A percentile compares a stretch with the other conserved stretches of the same genome.
These are phyloP conservation scores for Baudoinia panamericana DNA, from an alignment of 495 filamentous ascomycete species.

Conservation along the genomic window DNA sequence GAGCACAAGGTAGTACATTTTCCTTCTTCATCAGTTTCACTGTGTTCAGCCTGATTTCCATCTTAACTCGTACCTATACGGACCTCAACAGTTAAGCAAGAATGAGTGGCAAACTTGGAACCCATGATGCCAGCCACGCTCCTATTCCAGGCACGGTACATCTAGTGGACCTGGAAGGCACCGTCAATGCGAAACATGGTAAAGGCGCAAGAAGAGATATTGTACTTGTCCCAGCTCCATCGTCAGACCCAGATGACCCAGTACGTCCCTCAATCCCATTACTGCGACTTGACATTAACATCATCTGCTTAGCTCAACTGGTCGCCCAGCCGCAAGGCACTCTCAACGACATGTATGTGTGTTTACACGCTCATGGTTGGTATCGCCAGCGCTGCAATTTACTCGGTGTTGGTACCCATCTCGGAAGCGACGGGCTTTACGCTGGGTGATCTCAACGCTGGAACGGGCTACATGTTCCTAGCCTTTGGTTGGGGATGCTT, in stretches of 20 bases:
- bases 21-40: too few relatives aligned
- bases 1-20: too few relatives aligned
- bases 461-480: conserved; percentile 45
- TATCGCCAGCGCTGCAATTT: conserved; percentile 47
- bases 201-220: conserved; percentile 19
- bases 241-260: conserved; percentile 20
- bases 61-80: too few relatives aligned
- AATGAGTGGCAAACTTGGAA: too few relatives aligned
- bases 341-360: conserved; percentile 19
- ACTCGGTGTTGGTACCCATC: conserved; percentile 47
- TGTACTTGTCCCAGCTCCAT: conserved; percentile 24
- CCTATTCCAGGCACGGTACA: conserved; percentile 23
- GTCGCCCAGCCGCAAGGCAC: conserved; percentile 22
- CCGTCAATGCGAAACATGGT: conserved; percentile 19
- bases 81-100: too few relatives aligned
- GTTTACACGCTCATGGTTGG: conserved; percentile 48
- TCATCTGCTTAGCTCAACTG: conserved; percentile 22
- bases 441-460: conserved; percentile 41
- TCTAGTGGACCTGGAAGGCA: conserved; percentile 23
- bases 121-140: too few relatives aligned
- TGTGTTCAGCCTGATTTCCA: too few relatives aligned
- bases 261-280: conserved; percentile 8
- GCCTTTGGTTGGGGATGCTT: conserved; percentile 40
- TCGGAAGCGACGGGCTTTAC: conserved; percentile 43
- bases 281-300: not conserved